Evolutionary conservation across 1,139 yeast genomes (phyloP).

Genomic region (Debaryomycetaceae sp.): DNA sequence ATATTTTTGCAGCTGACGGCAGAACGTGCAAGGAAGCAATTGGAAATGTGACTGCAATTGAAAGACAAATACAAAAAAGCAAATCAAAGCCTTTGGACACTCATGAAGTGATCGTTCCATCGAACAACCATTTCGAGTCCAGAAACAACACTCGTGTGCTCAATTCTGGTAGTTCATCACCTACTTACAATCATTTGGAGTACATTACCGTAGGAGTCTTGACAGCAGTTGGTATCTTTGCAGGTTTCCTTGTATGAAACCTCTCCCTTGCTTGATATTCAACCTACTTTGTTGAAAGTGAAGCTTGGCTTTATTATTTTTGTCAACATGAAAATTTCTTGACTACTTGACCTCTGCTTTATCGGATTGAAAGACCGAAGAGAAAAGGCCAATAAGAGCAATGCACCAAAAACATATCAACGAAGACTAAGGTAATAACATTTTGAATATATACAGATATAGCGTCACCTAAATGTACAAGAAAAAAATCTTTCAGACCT

Average conservation of each 20-base stretch:
- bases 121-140: neutral
- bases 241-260: neutral
- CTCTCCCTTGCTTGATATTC: no score
- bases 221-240: neutral
- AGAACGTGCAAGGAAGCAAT: constrained; percentile 20
- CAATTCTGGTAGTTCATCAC: neutral
- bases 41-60: neutral
- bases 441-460: neutral
- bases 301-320: no score
- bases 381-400: no score
- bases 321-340: no score
- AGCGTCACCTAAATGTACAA: neutral
- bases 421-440: no score
- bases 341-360: no score
- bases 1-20: constrained; percentile 24
- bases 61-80: constrained; percentile 1
- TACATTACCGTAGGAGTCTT: neutral
- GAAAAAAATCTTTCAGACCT: no score
- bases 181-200: neutral
- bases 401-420: no score
- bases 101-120: neutral
- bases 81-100: neutral
- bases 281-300: no score
- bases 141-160: constrained; percentile 1
- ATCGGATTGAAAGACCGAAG: no score